Percentiles rank a stretch among this genome's conserved stretches.
These are phyloP conservation scores for Suillus lakei DNA, from an alignment of 768 basidiomycete species.

Conservation along the genomic window DNA sequence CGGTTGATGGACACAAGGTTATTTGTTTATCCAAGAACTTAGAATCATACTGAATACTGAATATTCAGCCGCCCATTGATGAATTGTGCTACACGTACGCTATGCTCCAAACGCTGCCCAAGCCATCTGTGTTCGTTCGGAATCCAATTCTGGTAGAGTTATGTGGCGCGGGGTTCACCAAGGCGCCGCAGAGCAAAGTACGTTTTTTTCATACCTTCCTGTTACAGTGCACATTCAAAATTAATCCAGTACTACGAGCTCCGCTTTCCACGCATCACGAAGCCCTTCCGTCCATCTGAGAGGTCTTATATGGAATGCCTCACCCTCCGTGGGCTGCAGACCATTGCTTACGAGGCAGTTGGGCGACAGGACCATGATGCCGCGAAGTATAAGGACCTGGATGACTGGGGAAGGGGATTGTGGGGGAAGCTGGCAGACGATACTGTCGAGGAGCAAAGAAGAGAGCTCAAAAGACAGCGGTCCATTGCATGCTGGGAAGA, in stretches of 20 bases:
- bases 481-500: conserved; percentile 47
- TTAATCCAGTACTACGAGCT: conserved; percentile 73
- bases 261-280: conserved; percentile 81
- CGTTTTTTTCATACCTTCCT: not conserved
- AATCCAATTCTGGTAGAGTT: conserved; percentile 73
- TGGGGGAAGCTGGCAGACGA: conserved; percentile 48
- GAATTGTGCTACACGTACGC: conserved; percentile 60
- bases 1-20: conserved; percentile 19
- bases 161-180: conserved; percentile 84
- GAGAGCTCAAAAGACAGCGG: conserved; percentile 42
- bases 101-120: conserved; percentile 49
- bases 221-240: conserved; percentile 2
- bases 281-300: conserved; percentile 63
- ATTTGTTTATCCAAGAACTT: not conserved
- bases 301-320: conserved; percentile 67
- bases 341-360: conserved; percentile 56
- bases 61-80: conserved; percentile 23
- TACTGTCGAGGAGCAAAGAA: conserved; percentile 27
- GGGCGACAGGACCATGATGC: conserved; percentile 50
- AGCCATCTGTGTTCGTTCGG: conserved; percentile 61
- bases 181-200: conserved; percentile 61
- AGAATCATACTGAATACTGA: not conserved
- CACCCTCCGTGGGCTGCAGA: conserved; percentile 53
- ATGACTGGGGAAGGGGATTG: conserved; percentile 47
- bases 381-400: conserved; percentile 49